A percentile compares a stretch with the other conserved stretches of the same genome.
These are phyloP conservation scores for Tolypocladium tropicale DNA, from an alignment of 2,329 filamentous ascomycete genomes.

Conservation along the genomic window DNA sequence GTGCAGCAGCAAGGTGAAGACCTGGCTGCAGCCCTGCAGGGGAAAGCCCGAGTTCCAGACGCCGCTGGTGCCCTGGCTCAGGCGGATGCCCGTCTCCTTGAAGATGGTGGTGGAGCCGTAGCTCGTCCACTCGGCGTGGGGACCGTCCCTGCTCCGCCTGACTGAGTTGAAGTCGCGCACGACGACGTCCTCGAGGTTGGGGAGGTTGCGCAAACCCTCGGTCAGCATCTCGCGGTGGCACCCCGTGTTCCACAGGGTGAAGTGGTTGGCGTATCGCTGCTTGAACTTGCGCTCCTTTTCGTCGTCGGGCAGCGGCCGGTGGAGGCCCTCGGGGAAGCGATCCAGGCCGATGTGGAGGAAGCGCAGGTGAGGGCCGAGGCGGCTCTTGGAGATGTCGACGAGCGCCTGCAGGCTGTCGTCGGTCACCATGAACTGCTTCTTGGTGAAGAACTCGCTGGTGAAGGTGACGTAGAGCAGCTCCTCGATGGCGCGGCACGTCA, in stretches of 20 bases:
- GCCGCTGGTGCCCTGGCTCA: slow-evolving; percentile 4
- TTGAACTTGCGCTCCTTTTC: slow-evolving; percentile 7
- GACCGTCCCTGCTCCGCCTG: slow-evolving; percentile 38
- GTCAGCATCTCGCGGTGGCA: slow-evolving; percentile 41
- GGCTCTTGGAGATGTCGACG: slow-evolving; percentile 39
- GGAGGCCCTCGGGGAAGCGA: slow-evolving; percentile 8
- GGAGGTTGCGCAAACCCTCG: slow-evolving; percentile 43
- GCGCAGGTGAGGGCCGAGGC: slow-evolving; percentile 26
- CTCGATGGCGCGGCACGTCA: slow-evolving; percentile 45
- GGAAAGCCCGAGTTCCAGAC: slow-evolving; percentile 4
- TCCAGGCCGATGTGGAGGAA: slow-evolving; percentile 23
- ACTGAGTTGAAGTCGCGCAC: slow-evolving; percentile 47
- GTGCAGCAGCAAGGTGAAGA: slow-evolving; percentile 30
- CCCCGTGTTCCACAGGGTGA: slow-evolving; percentile 29
- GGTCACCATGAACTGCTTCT: slow-evolving; percentile 55
- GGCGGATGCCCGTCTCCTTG: slow-evolving; percentile 19
- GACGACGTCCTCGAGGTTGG: slow-evolving; percentile 44
- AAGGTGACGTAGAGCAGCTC: slow-evolving; percentile 43
- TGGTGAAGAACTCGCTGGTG: slow-evolving; percentile 51
- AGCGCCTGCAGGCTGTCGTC: slow-evolving; percentile 45
- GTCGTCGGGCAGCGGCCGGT: slow-evolving; percentile 3
- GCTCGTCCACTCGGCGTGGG: slow-evolving; percentile 35
- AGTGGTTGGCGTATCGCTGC: slow-evolving; percentile 11
- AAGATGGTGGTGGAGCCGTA: slow-evolving; percentile 37
- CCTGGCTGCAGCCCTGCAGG: slow-evolving; percentile 15